Base-by-base conservation (phyloP, 225 moss, liverwort and hornwort species). In the Antitrichia curtipendula region DNA sequence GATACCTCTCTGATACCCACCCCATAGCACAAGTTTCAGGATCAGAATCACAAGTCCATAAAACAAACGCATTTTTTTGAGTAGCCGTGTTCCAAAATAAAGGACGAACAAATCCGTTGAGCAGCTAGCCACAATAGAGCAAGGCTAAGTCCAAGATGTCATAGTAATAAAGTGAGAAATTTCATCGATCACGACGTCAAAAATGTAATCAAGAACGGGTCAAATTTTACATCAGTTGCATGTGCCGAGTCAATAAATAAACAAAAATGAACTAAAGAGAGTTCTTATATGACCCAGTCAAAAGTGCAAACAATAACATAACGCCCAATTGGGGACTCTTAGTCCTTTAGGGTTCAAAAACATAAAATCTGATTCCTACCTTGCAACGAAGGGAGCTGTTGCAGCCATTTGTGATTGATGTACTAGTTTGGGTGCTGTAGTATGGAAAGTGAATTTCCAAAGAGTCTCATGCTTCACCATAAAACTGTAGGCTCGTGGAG, bases 391-490 rank as follows among this genome's bases (percentile, higher is more conserved):
- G 53, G 97, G 95, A 57, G 98, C 95, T 78, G 97, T 97, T 20
- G 97, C 97, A 90, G 95, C 97, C 98, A 99, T 99, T 91, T 99
- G 98, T 56, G 96, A 97, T 86, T 99, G 97, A 90, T 97, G 98
- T 50, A 97, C 87, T 75, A 97, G 89, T 63, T 91, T 95, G 38
- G 98, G 97, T 59, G 95, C 91, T 57, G 97, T 99, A 38, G 91
- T 95, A 59, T 99, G 92, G 86, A 96, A 99, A 66, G 95, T 90
- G 72, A 99, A 92, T 86, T 94, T 97, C 98, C 98, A 99, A 64
- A 99, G 88, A 22, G 95, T 95, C 91, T 97, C 98, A 87, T 97
- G 98, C 90, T 95, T 97, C 91, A 99, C 98, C 96, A 99, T 90
- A 63, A 99, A 99, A 87, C 97, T 99, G 90, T 99, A 99, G 45